These are phyloP conservation scores for Vigna nakashimae DNA, from an alignment of 306 rosid genomes.

Conservation along the genomic window DNA sequence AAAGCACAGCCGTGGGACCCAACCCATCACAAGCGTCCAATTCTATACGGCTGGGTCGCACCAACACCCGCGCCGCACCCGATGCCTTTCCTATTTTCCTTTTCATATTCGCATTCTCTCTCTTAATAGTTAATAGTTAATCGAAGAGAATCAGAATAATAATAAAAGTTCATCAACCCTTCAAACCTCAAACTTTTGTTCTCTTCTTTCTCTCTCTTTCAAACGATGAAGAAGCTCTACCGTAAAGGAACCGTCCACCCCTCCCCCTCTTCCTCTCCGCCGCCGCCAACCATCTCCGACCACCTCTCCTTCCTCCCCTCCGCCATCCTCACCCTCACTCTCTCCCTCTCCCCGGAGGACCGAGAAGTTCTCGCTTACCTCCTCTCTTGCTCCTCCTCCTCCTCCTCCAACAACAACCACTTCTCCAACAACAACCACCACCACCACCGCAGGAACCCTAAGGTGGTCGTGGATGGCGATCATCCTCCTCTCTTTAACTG, in stretches of 20 bases:
- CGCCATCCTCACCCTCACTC: constrained; percentile 68
- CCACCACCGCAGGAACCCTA: constrained; percentile 42
- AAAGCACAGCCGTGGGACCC: constrained; percentile 41
- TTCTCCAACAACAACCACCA: constrained; percentile 1
- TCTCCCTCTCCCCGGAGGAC: constrained; percentile 71
- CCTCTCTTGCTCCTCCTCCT: constrained; percentile 64
- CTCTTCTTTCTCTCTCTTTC: neutral
- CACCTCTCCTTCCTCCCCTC: constrained; percentile 84
- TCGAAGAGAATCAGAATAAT: constrained; percentile 39
- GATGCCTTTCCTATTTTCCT: constrained; percentile 27
- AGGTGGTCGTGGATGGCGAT: constrained; percentile 38
- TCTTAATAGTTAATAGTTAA: neutral
- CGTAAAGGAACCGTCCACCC: constrained; percentile 89
- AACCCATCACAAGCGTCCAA: neutral
- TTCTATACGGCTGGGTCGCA: too few relatives aligned
- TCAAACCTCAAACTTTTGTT: constrained; percentile 1
- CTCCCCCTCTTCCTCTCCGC: constrained; percentile 88
- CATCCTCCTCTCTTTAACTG: constrained; percentile 77
- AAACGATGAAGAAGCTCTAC: constrained; percentile 80
- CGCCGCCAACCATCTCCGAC: constrained; percentile 77
- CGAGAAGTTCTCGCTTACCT: constrained; percentile 83
- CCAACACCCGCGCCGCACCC: constrained; percentile 25
- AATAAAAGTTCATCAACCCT: constrained; percentile 24
- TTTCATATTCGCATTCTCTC: constrained; percentile 9
- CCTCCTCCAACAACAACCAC: constrained; percentile 39